Evolutionary conservation across 2,329 filamentous ascomycete species (phyloP).

Genomic region (Clarireedia paspali): DNA sequence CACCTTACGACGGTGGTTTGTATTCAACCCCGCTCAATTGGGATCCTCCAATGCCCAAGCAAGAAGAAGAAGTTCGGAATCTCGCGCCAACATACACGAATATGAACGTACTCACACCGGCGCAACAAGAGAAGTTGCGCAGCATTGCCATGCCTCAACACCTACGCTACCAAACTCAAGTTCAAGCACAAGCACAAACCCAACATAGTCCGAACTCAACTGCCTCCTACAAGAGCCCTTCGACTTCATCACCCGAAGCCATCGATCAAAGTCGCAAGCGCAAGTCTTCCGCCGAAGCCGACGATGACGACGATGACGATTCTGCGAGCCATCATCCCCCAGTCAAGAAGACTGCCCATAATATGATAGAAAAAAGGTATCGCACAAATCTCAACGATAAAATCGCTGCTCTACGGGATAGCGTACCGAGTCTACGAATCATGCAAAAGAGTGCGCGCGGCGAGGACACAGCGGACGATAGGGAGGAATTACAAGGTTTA

Average conservation of each 20-base stretch:
- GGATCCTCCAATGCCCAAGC: constrained; percentile 23
- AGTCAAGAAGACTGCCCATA: constrained; percentile 89
- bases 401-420: constrained; percentile 85
- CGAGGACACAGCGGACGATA: constrained; percentile 64
- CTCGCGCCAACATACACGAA: constrained; percentile 3
- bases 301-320: constrained; percentile 54
- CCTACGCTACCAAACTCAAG: constrained; percentile 41
- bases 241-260: constrained; percentile 55
- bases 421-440: constrained; percentile 81
- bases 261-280: constrained; percentile 51
- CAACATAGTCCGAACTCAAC: constrained; percentile 50
- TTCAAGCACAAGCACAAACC: constrained; percentile 31
- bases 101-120: constrained; percentile 37
- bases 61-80: constrained; percentile 15
- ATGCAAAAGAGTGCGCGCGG: constrained; percentile 66
- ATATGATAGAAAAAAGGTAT: constrained; percentile 97
- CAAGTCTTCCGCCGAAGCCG: constrained; percentile 55
- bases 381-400: constrained; percentile 96
- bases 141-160: constrained; percentile 59
- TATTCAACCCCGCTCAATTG: constrained; percentile 29
- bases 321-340: constrained; percentile 48
- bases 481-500: constrained; percentile 73
- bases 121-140: constrained; percentile 52
- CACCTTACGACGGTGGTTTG: constrained; percentile 26
- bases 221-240: constrained; percentile 38